Evolutionary conservation across 768 basidiomycete species (phyloP), one percentile per base, ranked within the genome.

Genomic region (Phaeotremella skinneri): DNA sequence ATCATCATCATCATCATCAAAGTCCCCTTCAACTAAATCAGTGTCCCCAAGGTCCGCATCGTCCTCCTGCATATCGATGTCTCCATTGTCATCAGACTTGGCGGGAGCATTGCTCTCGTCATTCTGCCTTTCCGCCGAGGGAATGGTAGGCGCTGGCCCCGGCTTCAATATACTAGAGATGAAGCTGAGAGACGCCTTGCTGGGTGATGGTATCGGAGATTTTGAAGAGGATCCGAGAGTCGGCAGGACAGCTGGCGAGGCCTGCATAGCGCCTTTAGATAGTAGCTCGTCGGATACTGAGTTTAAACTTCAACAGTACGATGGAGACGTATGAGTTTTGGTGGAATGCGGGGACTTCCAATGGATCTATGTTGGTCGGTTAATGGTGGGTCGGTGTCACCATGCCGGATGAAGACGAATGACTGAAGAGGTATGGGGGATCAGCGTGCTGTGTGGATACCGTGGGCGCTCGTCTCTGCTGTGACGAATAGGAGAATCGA

Each of bases 11-110:
- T 51, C 49, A 11, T 51, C 49, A 21, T 51, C 49, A 9, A 37
- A 37, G 17, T 25, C 49, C 5, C 29, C 29, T 6, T 51, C 23
- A 16, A 20, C 59, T 5, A 20, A 43, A 26, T 60, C 59, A 48
- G 30, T 26, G 23, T 34, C 48, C 14, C 29, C 42, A 9, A 53
- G 41, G 20, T 49, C 55, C 6, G 27, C 55, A 16, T 51, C 52
- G 7, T 57, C 58, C 16, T 55, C 57, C 6, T 50, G 52, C 37
- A 32, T 41, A 54, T 57, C 17, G n/a, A 7, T 23, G 34, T 37
- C 60, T 3, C 13, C 55, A 29, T 55, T 32, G 0, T 21, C 51
- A 53, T 54, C 32, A 7, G 11, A 25, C 31, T 21, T 23, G n/a
- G 27, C 54, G 48, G 21, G 37, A 39, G n/a, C 37, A 39, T 39